Evolutionary conservation across 441 rosid species (phyloP).

Genomic region (Erysimum cheiri): DNA sequence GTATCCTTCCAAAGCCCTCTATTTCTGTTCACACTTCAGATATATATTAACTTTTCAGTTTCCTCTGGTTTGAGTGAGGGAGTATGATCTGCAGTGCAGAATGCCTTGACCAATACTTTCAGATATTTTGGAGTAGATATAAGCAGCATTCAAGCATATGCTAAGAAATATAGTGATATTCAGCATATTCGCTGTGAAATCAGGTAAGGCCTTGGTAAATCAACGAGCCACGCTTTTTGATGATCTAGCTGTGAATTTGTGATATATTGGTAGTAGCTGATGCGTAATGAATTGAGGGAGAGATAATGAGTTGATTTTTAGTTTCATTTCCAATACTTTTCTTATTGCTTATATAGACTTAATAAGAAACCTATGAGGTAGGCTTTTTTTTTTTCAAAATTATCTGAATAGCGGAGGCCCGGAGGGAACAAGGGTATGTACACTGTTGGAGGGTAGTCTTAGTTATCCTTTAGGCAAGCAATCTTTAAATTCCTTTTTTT

Average conservation of each 20-base stretch:
- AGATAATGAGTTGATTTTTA: conserved; percentile 1
- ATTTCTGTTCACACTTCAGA: neutral
- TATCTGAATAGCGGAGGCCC: neutral
- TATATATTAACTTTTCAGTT: too few species aligned
- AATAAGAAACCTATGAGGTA: neutral
- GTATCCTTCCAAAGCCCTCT: conserved; percentile 60
- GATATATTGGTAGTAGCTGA: neutral
- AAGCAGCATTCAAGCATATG: conserved; percentile 73
- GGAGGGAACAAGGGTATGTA: too few species aligned
- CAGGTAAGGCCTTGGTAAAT: conserved; percentile 54
- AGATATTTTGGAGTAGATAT: conserved; percentile 97
- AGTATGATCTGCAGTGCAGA: conserved; percentile 19
- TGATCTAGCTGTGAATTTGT: conserved; percentile 8
- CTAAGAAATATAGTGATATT: conserved; percentile 59
- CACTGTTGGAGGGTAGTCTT: neutral
- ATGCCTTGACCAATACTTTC: conserved; percentile 53
- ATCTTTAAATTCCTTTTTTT: neutral
- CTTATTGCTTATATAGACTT: conserved; percentile 12
- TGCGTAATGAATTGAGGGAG: neutral
- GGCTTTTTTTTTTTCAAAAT: too few species aligned
- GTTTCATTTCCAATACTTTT: neutral
- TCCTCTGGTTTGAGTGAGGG: neutral
- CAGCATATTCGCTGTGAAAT: conserved; percentile 87
- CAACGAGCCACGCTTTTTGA: neutral
- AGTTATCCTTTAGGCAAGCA: neutral